phyloP scores from a whole-genome alignment of 73 alveolate genomes.

The Paramecium pentaurelia region DNA sequence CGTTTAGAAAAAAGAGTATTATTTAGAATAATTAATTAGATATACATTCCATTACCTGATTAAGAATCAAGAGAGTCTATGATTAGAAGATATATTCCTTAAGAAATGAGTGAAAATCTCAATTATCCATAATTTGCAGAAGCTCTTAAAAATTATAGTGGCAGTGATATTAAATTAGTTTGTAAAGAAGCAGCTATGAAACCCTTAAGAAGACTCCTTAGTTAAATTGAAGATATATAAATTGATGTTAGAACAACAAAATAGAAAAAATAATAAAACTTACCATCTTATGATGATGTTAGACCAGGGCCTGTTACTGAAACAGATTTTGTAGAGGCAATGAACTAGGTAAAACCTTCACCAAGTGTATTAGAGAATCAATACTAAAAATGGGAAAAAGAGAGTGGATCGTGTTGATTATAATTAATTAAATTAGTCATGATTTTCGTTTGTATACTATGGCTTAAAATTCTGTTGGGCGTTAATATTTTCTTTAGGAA shows the following conservation, averaged over 20 bases:
- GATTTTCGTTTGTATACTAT: background rate
- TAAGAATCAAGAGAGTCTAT: slow-evolving; percentile 90
- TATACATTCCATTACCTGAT: slow-evolving; percentile 89
- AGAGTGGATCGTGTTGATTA: slow-evolving; percentile 86
- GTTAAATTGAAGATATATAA: slow-evolving; percentile 60
- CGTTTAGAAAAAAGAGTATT: slow-evolving; percentile 92
- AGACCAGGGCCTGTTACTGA: slow-evolving; percentile 87
- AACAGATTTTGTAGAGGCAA: slow-evolving; percentile 85
- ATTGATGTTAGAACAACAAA: background rate
- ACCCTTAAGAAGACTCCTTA: slow-evolving; percentile 82
- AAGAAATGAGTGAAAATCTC: slow-evolving; percentile 69
- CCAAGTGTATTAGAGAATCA: slow-evolving; percentile 74
- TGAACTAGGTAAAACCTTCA: slow-evolving; percentile 88
- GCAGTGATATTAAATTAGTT: slow-evolving; percentile 94
- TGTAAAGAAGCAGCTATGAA: slow-evolving; percentile 99
- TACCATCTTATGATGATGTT: background rate
- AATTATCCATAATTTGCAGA: slow-evolving; percentile 78
- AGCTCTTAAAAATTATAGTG: slow-evolving; percentile 89
- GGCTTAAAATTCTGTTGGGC: slow-evolving; percentile 28
- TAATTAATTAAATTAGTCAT: slow-evolving; percentile 21
- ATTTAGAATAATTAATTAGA: slow-evolving; percentile 13
- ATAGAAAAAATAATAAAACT: background rate
- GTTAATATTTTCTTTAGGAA: background rate
- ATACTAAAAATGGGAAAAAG: slow-evolving; percentile 93
- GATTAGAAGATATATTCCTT: slow-evolving; percentile 79